Percentiles rank a stretch among this genome's conserved stretches.
These are phyloP conservation scores for Primulina tabacum DNA, from an alignment of 257 asterid species.

Conservation along the genomic window DNA sequence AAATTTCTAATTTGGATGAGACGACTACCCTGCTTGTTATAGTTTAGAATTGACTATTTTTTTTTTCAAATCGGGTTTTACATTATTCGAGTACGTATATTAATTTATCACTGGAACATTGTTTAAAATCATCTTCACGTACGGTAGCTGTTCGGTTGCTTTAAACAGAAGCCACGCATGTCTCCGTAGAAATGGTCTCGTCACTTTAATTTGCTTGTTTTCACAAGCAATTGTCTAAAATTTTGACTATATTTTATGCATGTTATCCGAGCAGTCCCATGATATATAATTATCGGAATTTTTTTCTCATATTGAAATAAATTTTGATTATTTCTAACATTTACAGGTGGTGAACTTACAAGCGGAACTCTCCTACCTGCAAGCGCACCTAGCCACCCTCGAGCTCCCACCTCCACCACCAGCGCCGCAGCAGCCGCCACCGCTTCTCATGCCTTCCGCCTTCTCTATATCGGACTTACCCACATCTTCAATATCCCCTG, in stretches of 20 bases:
- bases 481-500: background rate
- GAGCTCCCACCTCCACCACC: background rate
- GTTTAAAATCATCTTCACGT: background rate
- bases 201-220: background rate
- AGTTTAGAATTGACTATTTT: too few species aligned
- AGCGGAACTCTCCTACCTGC: background rate
- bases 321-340: background rate
- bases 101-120: too few species aligned
- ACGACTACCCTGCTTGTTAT: too few species aligned
- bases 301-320: too few species aligned
- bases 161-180: background rate
- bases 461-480: background rate
- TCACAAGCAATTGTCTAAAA: background rate
- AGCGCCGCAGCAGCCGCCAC: background rate
- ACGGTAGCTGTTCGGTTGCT: background rate
- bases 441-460: background rate
- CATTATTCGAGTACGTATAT: too few species aligned
- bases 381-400: background rate
- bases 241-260: too few species aligned
- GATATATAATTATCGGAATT: too few species aligned
- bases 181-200: too few species aligned
- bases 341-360: background rate
- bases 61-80: too few species aligned
- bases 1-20: too few species aligned
- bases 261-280: too few species aligned